Conservation (phyloP, 1,284 basidiomycete genomes). For the Gymnopus androsaceus region DNA sequence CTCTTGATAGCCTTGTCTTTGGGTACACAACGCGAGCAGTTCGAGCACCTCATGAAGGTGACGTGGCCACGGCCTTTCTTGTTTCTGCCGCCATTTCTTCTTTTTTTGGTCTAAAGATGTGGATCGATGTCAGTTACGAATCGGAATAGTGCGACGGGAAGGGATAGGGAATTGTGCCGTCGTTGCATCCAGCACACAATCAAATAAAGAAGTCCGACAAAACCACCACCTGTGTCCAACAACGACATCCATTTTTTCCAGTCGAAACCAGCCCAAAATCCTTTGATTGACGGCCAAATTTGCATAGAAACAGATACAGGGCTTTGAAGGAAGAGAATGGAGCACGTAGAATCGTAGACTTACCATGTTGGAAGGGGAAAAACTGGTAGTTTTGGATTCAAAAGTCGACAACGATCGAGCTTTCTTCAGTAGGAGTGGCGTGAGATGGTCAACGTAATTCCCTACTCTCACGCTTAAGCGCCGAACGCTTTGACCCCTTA, state of each 20-base stretch:
- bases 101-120: conserved; percentile 86
- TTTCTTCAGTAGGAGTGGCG: too few species aligned
- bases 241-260: background rate
- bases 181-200: background rate
- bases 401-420: too few species aligned
- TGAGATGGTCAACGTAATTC: too few species aligned
- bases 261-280: background rate
- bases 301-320: background rate
- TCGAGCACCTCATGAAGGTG: conserved; percentile 93
- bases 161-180: background rate
- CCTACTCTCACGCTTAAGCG: too few species aligned
- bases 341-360: background rate
- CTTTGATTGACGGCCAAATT: background rate
- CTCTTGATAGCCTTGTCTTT: conserved; percentile 99
- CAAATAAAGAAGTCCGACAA: background rate
- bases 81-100: conserved; percentile 98
- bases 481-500: too few species aligned
- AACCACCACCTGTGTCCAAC: background rate
- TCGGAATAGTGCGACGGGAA: background rate
- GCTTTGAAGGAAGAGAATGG: background rate
- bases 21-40: conserved; percentile 92
- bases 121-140: background rate
- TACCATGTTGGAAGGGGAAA: conserved; percentile 4
- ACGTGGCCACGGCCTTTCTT: conserved; percentile 98
- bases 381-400: background rate